Base-by-base conservation (phyloP, 2,329 filamentous ascomycete genomes). In the Monosporascus sp. region DNA sequence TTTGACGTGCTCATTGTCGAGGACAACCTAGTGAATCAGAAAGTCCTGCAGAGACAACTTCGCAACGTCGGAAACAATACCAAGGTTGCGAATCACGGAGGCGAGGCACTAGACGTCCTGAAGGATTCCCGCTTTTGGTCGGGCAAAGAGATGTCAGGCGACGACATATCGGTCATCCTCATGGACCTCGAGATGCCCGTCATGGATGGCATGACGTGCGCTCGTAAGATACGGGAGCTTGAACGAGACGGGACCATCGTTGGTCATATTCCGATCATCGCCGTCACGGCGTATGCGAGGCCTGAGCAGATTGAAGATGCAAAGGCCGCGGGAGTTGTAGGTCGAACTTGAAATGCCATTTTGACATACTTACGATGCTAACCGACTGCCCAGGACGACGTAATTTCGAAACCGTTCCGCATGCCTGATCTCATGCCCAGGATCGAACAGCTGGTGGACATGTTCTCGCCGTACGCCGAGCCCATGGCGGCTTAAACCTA, bases 121-220 rank as follows among this genome's bases (percentile, higher is more conserved):
- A 73, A 78, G 55, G 74, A 71, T 48, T 84, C 82, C 8, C 73
- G 75, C 6, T 84, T 80, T 64, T 84, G 82, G 82, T 65, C 67
- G 22, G 76, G 76, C 15, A 70, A 76, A 8, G 75, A 77, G 56
- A 55, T 68, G 17, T 69, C 74, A 15, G 77, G 77, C 2, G 69
- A 76, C 8, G 78, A 84, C 48, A 77, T 89, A 24, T 82, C 83
- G 8, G 77, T 91, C 46, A 85, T 92, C 14, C 69, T 92, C 6
- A 91, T 92, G 88, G 89, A 92, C 64, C 76, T 91, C 48, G 88
- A 91, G 63, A 92, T 92, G 88, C 88, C 88, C 1, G 79, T 91
- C 44, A 91, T 91, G 88, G 87, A 92, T 62, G 89, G 89, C 37
- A 81, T 89, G 68, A 87, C 86, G 2, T 90, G 88, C 58, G 85